Conservation (phyloP, 2,329 filamentous ascomycete species). For the Aspergillus oerlinghausenensis region DNA sequence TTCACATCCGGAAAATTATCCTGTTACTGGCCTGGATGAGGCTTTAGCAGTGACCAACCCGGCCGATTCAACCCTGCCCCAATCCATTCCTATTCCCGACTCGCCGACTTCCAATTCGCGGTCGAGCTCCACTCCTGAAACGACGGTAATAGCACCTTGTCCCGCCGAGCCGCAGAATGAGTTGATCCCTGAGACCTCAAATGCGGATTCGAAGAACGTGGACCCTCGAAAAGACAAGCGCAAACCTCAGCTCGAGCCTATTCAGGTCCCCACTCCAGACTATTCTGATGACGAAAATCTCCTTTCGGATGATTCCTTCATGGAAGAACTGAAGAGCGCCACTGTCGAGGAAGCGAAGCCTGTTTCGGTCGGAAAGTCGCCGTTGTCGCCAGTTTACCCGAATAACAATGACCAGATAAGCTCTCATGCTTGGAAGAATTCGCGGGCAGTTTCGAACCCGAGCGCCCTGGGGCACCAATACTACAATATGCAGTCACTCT, state of each 20-base stretch:
- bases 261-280: conserved; percentile 40
- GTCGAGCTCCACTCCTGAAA: conserved; percentile 13
- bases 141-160: conserved; percentile 18
- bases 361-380: conserved; percentile 74
- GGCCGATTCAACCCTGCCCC: conserved; percentile 8
- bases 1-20: conserved; percentile 13
- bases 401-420: conserved; percentile 26
- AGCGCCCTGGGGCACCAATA: conserved; percentile 23
- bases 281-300: conserved; percentile 41
- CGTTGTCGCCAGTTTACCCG: conserved; percentile 62
- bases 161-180: conserved; percentile 19
- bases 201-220: conserved; percentile 16
- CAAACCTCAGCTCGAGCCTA: conserved; percentile 47
- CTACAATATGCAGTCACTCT: conserved; percentile 27
- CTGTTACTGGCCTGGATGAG: conserved; percentile 15
- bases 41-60: conserved; percentile 10
- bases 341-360: conserved; percentile 80
- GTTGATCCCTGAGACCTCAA: conserved; percentile 18
- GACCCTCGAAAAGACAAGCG: conserved; percentile 29
- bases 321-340: conserved; percentile 80
- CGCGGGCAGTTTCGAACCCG: conserved; percentile 39
- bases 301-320: conserved; percentile 65
- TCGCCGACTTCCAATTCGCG: conserved; percentile 15
- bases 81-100: conserved; percentile 13
- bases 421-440: conserved; percentile 31